phyloP scores from a whole-genome alignment of 2,329 filamentous ascomycete species.

The Sporothrix sp. region DNA sequence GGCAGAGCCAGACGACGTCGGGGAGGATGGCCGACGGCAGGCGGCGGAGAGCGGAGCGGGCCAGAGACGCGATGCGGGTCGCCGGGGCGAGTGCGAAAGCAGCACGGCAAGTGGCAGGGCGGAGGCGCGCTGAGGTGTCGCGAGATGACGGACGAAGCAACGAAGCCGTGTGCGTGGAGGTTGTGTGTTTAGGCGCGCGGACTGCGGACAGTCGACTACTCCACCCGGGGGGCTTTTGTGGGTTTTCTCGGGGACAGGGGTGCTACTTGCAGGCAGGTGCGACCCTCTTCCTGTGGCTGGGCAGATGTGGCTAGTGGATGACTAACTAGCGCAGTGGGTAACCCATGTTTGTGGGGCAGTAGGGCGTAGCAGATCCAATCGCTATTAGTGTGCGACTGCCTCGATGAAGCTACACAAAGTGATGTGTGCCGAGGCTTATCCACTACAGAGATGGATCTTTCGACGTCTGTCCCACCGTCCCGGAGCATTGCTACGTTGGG shows the following conservation, averaged over 20 bases:
- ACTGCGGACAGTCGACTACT: background rate
- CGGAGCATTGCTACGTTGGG: conserved; percentile 8
- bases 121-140: background rate
- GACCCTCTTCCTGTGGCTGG: background rate
- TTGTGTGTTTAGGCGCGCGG: conserved; percentile 7
- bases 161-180: background rate
- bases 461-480: conserved; percentile 2
- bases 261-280: too few relatives aligned
- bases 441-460: conserved; percentile 2
- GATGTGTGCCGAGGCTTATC: conserved; percentile 5
- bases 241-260: background rate
- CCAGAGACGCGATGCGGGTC: background rate
- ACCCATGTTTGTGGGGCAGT: background rate
- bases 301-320: background rate
- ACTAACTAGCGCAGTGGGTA: background rate
- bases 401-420: background rate
- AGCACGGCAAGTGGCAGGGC: background rate
- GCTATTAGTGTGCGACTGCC: background rate
- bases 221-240: background rate
- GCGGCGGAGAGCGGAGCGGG: background rate
- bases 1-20: too few relatives aligned
- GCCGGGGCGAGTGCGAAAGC: background rate
- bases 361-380: background rate
- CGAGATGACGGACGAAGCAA: background rate
- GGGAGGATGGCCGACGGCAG: background rate